Evolutionary conservation across 2,329 filamentous ascomycete genomes (phyloP), one percentile per base, ranked within the genome.

Genomic region (Salinomyces thailandicus): DNA sequence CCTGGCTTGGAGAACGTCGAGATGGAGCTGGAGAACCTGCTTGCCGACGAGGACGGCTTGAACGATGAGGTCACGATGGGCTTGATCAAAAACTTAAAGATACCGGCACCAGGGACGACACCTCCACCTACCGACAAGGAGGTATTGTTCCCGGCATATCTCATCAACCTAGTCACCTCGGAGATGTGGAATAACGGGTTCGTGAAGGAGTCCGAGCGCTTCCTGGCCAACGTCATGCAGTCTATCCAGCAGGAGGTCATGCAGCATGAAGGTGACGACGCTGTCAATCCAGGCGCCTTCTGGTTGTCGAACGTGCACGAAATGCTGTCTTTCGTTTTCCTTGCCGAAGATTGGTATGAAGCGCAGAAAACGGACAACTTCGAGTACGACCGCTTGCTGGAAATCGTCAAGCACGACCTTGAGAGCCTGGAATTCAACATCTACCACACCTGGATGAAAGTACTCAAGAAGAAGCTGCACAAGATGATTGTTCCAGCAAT

Each of bases 121-220:
- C 87, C 89, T 14, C 81, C 87, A 36, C 89, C 91, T 8, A 94
- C 86, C 13, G 91, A 98, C 65, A 98, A 98, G 68, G 91, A 98
- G 62, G 89, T 98, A 15, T 72, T 98, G 35, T 98, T 98, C 79
- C 91, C 91, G 20, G 89, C 91, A 7, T 98, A 96, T 62, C 79
- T 98, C 52, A 98, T 98, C 70, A 98, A 98, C 63, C 73, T 98
- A 43, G 91, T 98, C 46, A 98, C 91, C 9, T 96, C 87, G 12
- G 91, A 98, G 68, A 98, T 98, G 91, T 98, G 91, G 91, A 98
- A 98, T 69, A 98, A 98, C 54, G 91, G 91, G 31, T 98, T 95
- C 58, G 91, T 98, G 52, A 98, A 98, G 69, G 91, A 98, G 64
- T 96, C 91, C 3, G 91, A 98, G 65, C 83, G 89, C 37, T 98